These are phyloP conservation scores for Monosporozyma siamensis DNA, from an alignment of 805 yeast species.

Conservation along the genomic window DNA sequence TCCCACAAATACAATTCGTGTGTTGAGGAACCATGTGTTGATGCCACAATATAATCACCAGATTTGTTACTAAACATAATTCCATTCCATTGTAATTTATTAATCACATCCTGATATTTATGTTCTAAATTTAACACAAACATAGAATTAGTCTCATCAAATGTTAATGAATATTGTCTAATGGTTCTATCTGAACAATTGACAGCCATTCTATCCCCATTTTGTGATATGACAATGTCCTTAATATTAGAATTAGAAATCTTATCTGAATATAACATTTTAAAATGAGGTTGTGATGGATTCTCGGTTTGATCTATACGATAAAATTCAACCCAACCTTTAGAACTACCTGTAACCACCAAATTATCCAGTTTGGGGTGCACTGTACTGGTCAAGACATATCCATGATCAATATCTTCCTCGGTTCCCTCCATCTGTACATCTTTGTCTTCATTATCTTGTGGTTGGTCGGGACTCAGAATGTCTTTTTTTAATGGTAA, in stretches of 20 bases:
- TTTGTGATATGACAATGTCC: constrained; percentile 48
- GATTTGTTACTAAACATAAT: constrained; percentile 62
- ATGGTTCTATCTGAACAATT: constrained; percentile 73
- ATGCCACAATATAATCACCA: constrained; percentile 79
- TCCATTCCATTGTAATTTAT: constrained; percentile 80
- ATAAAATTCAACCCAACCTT: constrained; percentile 62
- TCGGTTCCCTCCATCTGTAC: constrained; percentile 17
- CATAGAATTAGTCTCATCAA: constrained; percentile 6
- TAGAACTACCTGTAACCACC: constrained; percentile 67
- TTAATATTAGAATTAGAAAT: constrained; percentile 66
- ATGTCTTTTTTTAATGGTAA: not conserved
- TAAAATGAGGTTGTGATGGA: constrained; percentile 4
- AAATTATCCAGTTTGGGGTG: constrained; percentile 32
- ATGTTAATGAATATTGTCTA: constrained; percentile 37
- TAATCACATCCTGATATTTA: constrained; percentile 83
- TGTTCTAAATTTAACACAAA: constrained; percentile 61
- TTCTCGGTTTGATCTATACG: constrained; percentile 7
- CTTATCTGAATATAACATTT: constrained; percentile 41
- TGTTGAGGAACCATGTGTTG: constrained; percentile 71
- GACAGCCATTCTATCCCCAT: constrained; percentile 54
- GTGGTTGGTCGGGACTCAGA: not conserved
- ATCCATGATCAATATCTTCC: constrained; percentile 18
- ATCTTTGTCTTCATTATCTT: constrained; percentile 18
- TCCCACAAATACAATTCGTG: constrained; percentile 93
- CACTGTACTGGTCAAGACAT: constrained; percentile 23